Conservation (phyloP, 208 protist genomes). For the Crithidia expoeki region DNA sequence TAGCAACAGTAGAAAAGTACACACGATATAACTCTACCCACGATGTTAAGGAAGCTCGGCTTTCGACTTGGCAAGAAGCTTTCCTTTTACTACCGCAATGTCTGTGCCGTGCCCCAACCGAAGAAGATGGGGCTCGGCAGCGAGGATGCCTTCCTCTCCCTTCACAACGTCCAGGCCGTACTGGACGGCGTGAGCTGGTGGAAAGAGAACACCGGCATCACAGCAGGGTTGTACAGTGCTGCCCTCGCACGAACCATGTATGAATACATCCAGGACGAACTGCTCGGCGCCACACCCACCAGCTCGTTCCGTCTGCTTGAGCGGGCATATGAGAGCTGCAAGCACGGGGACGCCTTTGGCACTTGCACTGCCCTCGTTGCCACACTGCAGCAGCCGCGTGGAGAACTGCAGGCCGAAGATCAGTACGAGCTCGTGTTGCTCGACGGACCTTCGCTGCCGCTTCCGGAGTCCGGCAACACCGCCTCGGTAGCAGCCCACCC, state of each 20-base stretch:
- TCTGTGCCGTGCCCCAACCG: conserved; percentile 37
- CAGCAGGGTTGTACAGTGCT: conserved; percentile 71
- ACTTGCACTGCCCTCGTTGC: conserved; percentile 72
- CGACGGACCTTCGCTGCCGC: conserved; percentile 13
- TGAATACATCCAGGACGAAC: conserved; percentile 68
- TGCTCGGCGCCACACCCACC: conserved; percentile 51
- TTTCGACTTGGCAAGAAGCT: conserved; percentile 23
- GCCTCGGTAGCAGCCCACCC: neutral
- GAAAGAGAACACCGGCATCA: conserved; percentile 56
- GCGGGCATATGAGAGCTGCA: conserved; percentile 53
- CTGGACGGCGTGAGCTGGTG: conserved; percentile 85
- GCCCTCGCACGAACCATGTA: conserved; percentile 66
- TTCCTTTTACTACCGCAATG: conserved; percentile 54
- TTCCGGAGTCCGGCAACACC: neutral
- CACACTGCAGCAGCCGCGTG: conserved; percentile 56
- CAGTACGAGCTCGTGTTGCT: conserved; percentile 40
- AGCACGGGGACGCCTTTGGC: conserved; percentile 56
- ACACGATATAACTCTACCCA: neutral
- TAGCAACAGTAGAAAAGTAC: neutral
- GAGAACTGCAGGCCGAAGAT: conserved; percentile 44
- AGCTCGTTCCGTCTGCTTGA: conserved; percentile 65
- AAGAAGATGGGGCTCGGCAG: conserved; percentile 58
- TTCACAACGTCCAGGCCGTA: conserved; percentile 52
- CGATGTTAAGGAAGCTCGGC: conserved; percentile 23
- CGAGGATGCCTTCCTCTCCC: conserved; percentile 75